Conservation (phyloP, 805 yeast species). For the Danielia oregonensis region DNA sequence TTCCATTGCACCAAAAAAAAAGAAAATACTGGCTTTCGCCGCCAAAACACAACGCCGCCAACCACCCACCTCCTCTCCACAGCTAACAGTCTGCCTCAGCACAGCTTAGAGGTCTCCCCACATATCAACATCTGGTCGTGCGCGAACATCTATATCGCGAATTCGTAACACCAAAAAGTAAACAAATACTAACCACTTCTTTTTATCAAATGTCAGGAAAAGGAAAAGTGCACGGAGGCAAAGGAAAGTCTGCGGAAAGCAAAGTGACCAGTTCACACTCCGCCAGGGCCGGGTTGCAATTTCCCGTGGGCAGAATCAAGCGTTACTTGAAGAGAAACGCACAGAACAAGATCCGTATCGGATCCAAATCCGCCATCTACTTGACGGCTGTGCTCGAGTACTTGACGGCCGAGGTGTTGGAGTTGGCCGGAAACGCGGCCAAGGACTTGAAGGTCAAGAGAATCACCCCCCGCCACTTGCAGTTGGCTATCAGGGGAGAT, state of each 20-base stretch:
- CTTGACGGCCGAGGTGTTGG: conserved; percentile 30
- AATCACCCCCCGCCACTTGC: conserved; percentile 31
- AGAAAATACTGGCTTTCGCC: too few species aligned
- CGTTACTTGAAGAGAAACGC: conserved; percentile 83
- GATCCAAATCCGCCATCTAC: conserved; percentile 73
- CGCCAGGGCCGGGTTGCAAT: conserved; percentile 91
- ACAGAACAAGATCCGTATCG: conserved; percentile 77
- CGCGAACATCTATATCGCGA: too few species aligned
- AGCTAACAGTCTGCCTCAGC: too few species aligned
- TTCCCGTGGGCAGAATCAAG: conserved; percentile 99
- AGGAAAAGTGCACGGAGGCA: conserved; percentile 96
- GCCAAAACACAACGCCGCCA: too few species aligned
- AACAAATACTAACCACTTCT: conserved; percentile 12
- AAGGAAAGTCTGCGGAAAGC: conserved; percentile 78
- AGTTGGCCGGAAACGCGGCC: conserved; percentile 31
- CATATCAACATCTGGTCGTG: too few species aligned
- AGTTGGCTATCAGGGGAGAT: conserved; percentile 30
- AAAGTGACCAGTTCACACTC: conserved; percentile 82
- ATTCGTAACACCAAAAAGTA: too few species aligned
- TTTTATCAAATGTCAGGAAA: conserved; percentile 57
- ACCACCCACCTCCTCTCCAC: too few species aligned
- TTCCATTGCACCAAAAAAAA: too few species aligned
- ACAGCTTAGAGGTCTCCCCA: too few species aligned
- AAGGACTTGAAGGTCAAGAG: conserved; percentile 32
- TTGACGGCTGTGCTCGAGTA: conserved; percentile 30